A percentile compares a stretch with the other conserved stretches of the same genome.
Conservation (phyloP, 495 filamentous ascomycete genomes). For the Xylaria sp. region DNA sequence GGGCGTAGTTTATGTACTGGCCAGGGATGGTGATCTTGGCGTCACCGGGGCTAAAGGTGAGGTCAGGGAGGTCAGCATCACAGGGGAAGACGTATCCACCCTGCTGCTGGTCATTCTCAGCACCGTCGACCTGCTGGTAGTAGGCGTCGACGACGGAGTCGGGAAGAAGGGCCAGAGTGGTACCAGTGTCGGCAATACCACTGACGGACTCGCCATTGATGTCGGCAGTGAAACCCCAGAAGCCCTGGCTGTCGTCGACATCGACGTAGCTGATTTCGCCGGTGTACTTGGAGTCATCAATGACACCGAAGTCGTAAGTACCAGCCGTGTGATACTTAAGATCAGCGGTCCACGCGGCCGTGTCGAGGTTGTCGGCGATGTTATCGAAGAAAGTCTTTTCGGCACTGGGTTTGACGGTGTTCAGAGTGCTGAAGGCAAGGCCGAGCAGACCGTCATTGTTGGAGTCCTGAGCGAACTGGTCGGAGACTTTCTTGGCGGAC, state of each 20-base stretch:
- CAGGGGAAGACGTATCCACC: conserved; percentile 74
- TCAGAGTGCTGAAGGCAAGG: conserved; percentile 74
- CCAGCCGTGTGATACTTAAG: conserved; percentile 70
- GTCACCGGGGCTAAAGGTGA: conserved; percentile 61
- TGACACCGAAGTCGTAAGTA: conserved; percentile 74
- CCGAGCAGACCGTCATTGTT: conserved; percentile 76
- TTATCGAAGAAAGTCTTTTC: conserved; percentile 79
- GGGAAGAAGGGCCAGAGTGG: conserved; percentile 70
- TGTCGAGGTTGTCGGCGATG: conserved; percentile 60
- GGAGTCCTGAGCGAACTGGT: conserved; percentile 62
- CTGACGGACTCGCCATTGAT: conserved; percentile 45
- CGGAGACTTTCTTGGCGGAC: conserved; percentile 66
- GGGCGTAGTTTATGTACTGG: conserved; percentile 58
- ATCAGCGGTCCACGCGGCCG: conserved; percentile 69
- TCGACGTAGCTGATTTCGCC: conserved; percentile 66
- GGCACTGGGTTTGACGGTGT: conserved; percentile 65
- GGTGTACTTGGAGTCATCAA: conserved; percentile 68
- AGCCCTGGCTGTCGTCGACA: conserved; percentile 67
- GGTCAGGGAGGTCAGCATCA: conserved; percentile 59
- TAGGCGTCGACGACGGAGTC: conserved; percentile 63
- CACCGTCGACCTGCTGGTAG: conserved; percentile 64
- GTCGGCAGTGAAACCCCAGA: conserved; percentile 70
- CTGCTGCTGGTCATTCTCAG: conserved; percentile 50
- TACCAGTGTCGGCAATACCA: conserved; percentile 70
- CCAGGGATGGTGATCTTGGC: conserved; percentile 56